phyloP scores from a whole-genome alignment of 1,284 basidiomycete species.

The Ceratobasidium sp. region DNA sequence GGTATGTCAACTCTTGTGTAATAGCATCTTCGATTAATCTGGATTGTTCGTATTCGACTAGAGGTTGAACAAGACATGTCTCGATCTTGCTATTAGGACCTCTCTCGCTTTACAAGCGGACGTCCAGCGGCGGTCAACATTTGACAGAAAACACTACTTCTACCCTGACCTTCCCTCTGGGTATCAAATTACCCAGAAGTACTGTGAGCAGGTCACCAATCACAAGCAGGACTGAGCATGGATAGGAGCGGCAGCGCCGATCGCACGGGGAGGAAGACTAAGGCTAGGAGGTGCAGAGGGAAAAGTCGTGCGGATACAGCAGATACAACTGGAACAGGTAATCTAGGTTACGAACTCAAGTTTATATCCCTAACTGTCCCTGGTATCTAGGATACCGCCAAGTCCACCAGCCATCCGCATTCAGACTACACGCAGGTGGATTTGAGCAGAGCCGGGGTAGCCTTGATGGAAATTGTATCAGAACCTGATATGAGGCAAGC shows the following conservation, averaged over 20 bases:
- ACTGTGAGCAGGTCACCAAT: conserved; percentile 59
- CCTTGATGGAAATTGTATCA: conserved; percentile 96
- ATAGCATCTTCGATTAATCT: background rate
- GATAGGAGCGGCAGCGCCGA: conserved; percentile 64
- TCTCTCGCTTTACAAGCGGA: conserved; percentile 81
- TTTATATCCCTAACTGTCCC: background rate
- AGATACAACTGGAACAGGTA: conserved; percentile 96
- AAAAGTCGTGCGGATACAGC: conserved; percentile 78
- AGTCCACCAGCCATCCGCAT: conserved; percentile 74
- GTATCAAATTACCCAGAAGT: conserved; percentile 97
- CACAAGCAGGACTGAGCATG: background rate
- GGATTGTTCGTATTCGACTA: conserved; percentile 50
- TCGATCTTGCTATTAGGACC: conserved; percentile 82
- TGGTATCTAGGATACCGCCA: conserved; percentile 84
- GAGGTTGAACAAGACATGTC: conserved; percentile 80
- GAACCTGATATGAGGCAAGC: conserved; percentile 86
- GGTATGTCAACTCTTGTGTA: conserved; percentile 55
- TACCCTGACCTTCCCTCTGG: conserved; percentile 94
- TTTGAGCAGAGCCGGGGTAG: conserved; percentile 88
- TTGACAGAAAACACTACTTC: conserved; percentile 98
- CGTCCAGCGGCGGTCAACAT: conserved; percentile 78
- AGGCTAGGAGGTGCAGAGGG: conserved; percentile 55
- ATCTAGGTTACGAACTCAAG: conserved; percentile 41
- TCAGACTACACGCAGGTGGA: conserved; percentile 75
- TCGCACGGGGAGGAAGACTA: conserved; percentile 77